Evolutionary conservation across 805 yeast species (phyloP).

Genomic region (Metschnikowia hibisci): DNA sequence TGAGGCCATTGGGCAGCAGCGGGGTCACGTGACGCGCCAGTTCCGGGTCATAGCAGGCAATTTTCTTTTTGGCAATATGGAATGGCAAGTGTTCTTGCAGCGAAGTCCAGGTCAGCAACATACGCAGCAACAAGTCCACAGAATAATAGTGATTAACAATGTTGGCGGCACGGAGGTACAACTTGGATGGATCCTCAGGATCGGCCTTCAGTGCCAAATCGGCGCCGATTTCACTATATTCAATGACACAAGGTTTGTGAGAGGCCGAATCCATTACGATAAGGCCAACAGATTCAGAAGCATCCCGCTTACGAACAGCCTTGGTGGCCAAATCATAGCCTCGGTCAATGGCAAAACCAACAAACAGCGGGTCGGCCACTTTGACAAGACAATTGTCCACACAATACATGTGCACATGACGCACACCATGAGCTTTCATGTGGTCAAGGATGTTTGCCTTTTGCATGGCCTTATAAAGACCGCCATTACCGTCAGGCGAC

Average conservation of each 20-base stretch:
- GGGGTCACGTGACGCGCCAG: slow-evolving; percentile 56
- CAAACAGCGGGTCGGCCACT: slow-evolving; percentile 86
- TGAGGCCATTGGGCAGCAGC: slow-evolving; percentile 80
- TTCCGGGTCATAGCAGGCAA: slow-evolving; percentile 50
- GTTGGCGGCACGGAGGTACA: slow-evolving; percentile 87
- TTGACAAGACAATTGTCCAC: slow-evolving; percentile 91
- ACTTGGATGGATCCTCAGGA: slow-evolving; percentile 45
- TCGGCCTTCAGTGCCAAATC: slow-evolving; percentile 70
- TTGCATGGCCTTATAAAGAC: slow-evolving; percentile 79
- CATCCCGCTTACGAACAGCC: slow-evolving; percentile 88
- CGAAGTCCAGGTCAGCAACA: slow-evolving; percentile 67
- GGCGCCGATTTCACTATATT: slow-evolving; percentile 82
- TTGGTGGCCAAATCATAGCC: slow-evolving; percentile 80
- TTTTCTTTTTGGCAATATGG: slow-evolving; percentile 91
- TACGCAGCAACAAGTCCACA: slow-evolving; percentile 58
- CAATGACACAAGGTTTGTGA: slow-evolving; percentile 82
- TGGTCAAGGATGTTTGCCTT: slow-evolving; percentile 65
- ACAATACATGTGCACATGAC: slow-evolving; percentile 94
- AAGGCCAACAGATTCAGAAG: slow-evolving; percentile 86
- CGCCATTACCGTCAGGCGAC: slow-evolving; percentile 99
- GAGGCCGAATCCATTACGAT: slow-evolving; percentile 64
- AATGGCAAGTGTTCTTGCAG: slow-evolving; percentile 73
- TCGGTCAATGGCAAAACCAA: slow-evolving; percentile 77
- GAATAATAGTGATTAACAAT: slow-evolving; percentile 96
- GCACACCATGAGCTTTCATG: slow-evolving; percentile 60